phyloP scores from a whole-genome alignment of 768 basidiomycete genomes.

The Tylopilus subfusipes region DNA sequence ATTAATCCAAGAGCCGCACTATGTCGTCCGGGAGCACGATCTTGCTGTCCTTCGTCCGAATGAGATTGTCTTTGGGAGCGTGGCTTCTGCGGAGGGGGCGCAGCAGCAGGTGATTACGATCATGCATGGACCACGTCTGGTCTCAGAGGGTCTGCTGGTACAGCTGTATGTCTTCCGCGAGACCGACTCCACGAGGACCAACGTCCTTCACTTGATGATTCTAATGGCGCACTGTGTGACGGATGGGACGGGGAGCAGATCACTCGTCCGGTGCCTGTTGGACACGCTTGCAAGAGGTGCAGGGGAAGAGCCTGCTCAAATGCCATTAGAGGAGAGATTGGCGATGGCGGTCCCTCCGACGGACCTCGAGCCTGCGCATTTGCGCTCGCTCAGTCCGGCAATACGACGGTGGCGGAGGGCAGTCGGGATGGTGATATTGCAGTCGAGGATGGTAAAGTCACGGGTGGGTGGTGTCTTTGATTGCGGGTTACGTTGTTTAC shows the following conservation, averaged over 20 bases:
- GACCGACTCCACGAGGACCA: conserved; percentile 27
- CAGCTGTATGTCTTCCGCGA: conserved; percentile 42
- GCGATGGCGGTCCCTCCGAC: conserved; percentile 39
- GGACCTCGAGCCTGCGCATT: conserved; percentile 33
- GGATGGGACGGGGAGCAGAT: conserved; percentile 45
- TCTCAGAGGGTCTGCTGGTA: conserved; percentile 42
- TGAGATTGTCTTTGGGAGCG: conserved; percentile 39
- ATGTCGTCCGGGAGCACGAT: conserved; percentile 40
- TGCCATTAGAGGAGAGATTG: conserved; percentile 38
- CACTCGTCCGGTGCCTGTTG: conserved; percentile 44
- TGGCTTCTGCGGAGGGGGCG: conserved; percentile 36
- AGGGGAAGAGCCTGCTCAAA: conserved; percentile 1
- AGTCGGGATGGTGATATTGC: conserved; percentile 36
- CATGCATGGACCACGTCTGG: conserved; percentile 33
- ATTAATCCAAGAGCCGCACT: conserved; percentile 23
- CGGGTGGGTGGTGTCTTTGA: conserved; percentile 30
- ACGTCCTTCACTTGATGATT: conserved; percentile 42
- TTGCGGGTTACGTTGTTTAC: not conserved
- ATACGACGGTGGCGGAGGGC: conserved; percentile 46
- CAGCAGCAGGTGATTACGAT: conserved; percentile 25
- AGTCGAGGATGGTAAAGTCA: conserved; percentile 32
- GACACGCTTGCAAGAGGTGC: conserved; percentile 33
- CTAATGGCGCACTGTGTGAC: conserved; percentile 47
- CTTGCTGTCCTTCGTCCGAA: conserved; percentile 30
- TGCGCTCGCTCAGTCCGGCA: conserved; percentile 31